Evolutionary conservation across 2,329 filamentous ascomycete genomes (phyloP), one percentile per base, ranked within the genome.

Genomic region (Ophiocordyceps polyrhachis-furcata): DNA sequence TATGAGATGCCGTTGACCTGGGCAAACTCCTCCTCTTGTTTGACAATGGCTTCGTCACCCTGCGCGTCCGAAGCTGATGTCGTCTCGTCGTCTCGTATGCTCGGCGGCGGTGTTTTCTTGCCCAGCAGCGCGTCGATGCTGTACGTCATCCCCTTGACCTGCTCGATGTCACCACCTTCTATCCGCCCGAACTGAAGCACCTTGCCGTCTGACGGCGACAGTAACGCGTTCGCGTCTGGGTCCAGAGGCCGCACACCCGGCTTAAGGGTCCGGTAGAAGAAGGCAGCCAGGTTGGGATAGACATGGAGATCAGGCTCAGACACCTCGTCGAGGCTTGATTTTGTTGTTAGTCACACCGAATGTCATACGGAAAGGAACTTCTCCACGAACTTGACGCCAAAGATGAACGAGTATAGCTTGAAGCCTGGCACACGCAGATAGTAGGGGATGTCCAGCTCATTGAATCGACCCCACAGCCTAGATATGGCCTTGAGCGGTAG

Each of bases 71-170:
- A 52, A 45, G 52, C 45, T 20, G 55, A 40, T 46, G 50, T 42
- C 40, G 52, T 50, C 11, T 48, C 50, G 11, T 52, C 49, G 8
- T 57, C 50, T 46, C 72, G 58, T 53, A 80, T 62, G 62, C 74
- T 75, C 17, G 71, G 62, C 5, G 69, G 58, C 35, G 73, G 73
- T 6, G 70, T 74, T 49, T 69, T 68, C 50, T 74, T 78, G 44
- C 91, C 91, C 2, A 98, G 73, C 2, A 98, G 73, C 8, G 91
- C 88, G 58, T 98, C 91, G 45, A 98, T 74, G 52, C 81, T 93
- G 64, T 98, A 98, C 1, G 91, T 98, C 72, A 98, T 91, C 48
- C 91, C 91, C 65, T 98, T 98, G 50, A 98, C 89, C 65, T 98
- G 91, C 61, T 98, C 91, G 40, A 98, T 93, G 56, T 95, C 86